phyloP scores from a whole-genome alignment of 73 alveolate genomes.

The Stentor roeselii region DNA sequence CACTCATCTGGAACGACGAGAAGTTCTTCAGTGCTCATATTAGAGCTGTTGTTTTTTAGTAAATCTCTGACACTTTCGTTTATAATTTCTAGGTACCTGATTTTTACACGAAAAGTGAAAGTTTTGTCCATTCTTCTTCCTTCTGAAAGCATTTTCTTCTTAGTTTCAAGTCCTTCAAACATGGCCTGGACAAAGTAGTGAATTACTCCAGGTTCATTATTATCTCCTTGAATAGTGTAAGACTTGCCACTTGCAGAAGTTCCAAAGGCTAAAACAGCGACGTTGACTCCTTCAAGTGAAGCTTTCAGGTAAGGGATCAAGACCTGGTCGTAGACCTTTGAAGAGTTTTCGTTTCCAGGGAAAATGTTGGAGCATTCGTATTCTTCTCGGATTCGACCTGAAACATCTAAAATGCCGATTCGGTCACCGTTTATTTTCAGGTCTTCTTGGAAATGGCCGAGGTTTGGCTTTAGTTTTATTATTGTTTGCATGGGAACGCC shows the following conservation, averaged over 20 bases:
- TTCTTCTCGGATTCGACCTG: slow-evolving; percentile 65
- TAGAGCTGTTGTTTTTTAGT: slow-evolving; percentile 63
- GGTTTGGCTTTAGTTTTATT: slow-evolving; percentile 50
- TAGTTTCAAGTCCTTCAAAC: slow-evolving; percentile 91
- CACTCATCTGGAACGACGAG: slow-evolving; percentile 82
- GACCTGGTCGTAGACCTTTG: slow-evolving; percentile 45
- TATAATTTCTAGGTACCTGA: slow-evolving; percentile 92
- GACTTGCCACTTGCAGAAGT: slow-evolving; percentile 97
- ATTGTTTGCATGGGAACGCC: slow-evolving; percentile 30
- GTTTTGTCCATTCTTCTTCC: slow-evolving; percentile 75
- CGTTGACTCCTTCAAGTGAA: slow-evolving; percentile 84
- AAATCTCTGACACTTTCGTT: slow-evolving; percentile 95
- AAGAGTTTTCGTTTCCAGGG: slow-evolving; percentile 50
- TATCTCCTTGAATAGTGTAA: slow-evolving; percentile 92
- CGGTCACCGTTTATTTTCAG: slow-evolving; percentile 48
- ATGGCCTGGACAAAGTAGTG: slow-evolving; percentile 81
- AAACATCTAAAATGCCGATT: slow-evolving; percentile 57
- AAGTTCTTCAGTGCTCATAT: slow-evolving; percentile 77
- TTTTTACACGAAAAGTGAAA: slow-evolving; percentile 83
- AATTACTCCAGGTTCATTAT: slow-evolving; percentile 92
- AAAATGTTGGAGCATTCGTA: slow-evolving; percentile 58
- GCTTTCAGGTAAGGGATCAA: slow-evolving; percentile 59
- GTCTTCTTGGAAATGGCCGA: slow-evolving; percentile 59
- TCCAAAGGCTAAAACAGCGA: slow-evolving; percentile 92
- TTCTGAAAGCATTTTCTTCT: slow-evolving; percentile 57